Conservation (phyloP, 371 early-diverging fungal species). For the Basidiobolus meristosporus region DNA sequence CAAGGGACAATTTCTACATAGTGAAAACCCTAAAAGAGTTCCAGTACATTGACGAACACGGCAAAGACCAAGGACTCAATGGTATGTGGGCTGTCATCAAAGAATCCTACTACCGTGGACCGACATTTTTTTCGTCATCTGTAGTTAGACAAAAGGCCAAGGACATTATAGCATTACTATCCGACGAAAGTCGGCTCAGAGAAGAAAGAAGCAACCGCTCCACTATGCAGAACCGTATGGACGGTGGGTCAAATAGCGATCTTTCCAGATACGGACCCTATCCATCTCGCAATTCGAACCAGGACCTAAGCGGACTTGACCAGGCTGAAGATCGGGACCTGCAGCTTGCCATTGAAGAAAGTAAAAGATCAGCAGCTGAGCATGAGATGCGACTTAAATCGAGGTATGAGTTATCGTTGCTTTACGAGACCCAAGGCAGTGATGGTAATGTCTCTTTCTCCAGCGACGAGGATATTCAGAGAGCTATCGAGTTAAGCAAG, state of each 20-base stretch:
- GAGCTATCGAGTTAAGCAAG: slow-evolving; percentile 35
- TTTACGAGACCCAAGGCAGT: too few relatives aligned
- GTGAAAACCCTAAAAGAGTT: slow-evolving; percentile 92
- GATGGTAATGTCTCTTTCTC: too few relatives aligned
- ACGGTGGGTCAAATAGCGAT: slow-evolving; percentile 7
- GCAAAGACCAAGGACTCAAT: slow-evolving; percentile 75
- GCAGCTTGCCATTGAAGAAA: slow-evolving; percentile 68
- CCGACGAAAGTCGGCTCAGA: slow-evolving; percentile 57
- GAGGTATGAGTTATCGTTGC: slow-evolving; percentile 6
- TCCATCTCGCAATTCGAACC: neutral
- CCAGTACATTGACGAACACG: slow-evolving; percentile 84
- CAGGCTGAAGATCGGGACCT: slow-evolving; percentile 62
- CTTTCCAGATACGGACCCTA: neutral
- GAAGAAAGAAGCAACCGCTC: slow-evolving; percentile 48
- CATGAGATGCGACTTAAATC: slow-evolving; percentile 17
- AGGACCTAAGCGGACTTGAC: slow-evolving; percentile 10
- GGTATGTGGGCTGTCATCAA: too few relatives aligned
- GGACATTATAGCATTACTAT: slow-evolving; percentile 63
- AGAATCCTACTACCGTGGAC: too few relatives aligned
- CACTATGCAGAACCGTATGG: slow-evolving; percentile 41
- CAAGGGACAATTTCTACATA: slow-evolving; percentile 73
- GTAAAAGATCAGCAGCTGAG: slow-evolving; percentile 40
- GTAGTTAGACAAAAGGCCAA: slow-evolving; percentile 85
- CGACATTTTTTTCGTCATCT: too few relatives aligned
- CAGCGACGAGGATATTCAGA: slow-evolving; percentile 25